These are phyloP conservation scores for Cladophialophora carrionii DNA, from an alignment of 2,329 filamentous ascomycete species.

Conservation along the genomic window DNA sequence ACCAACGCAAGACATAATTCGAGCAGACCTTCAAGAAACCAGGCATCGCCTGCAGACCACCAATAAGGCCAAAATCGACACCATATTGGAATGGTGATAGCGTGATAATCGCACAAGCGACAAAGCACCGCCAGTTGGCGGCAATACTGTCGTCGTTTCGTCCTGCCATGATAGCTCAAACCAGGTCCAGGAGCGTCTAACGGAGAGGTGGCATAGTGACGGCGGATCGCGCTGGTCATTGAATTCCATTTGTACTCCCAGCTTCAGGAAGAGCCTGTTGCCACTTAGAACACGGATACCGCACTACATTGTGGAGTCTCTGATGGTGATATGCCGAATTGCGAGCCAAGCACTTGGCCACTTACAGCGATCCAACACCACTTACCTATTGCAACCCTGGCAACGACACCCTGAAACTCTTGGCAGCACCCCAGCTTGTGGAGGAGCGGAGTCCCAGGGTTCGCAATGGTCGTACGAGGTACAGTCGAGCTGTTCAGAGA, in stretches of 20 bases:
- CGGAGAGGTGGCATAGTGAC: background rate
- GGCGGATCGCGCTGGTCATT: background rate
- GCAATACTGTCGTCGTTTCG: constrained; percentile 14
- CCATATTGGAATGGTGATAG: constrained; percentile 40
- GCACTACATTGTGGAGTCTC: background rate
- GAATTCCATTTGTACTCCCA: background rate
- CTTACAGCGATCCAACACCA: background rate
- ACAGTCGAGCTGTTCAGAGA: background rate
- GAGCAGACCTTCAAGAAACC: constrained; percentile 38
- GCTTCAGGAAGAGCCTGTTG: background rate
- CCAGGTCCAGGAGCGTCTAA: background rate
- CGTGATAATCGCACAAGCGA: constrained; percentile 20
- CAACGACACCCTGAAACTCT: background rate
- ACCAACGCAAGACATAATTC: background rate
- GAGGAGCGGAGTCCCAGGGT: constrained; percentile 13
- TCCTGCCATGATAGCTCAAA: constrained; percentile 1
- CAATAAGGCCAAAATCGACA: constrained; percentile 40
- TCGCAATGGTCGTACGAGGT: background rate
- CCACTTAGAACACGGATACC: background rate
- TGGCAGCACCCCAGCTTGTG: constrained; percentile 9
- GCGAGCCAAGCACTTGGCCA: constrained; percentile 14
- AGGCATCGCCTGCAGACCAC: constrained; percentile 41
- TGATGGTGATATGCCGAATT: constrained; percentile 14
- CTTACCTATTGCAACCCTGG: constrained; percentile 8
- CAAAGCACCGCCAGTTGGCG: constrained; percentile 24